phyloP scores from a whole-genome alignment of 1,139 yeast genomes.

The Yamadazyma oceani region DNA sequence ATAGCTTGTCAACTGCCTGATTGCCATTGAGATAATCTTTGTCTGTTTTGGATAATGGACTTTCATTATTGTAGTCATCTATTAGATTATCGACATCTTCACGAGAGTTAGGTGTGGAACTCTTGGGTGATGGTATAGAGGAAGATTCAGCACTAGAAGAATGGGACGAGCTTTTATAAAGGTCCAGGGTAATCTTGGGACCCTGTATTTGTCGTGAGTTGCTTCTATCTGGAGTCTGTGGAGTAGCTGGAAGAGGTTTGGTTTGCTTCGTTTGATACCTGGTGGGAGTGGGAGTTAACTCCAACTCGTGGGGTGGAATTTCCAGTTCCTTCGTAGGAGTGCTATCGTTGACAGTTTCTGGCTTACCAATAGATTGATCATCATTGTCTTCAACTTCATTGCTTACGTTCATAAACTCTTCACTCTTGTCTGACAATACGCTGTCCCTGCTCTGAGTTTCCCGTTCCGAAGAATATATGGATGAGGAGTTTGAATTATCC shows the following conservation, averaged over 20 bases:
- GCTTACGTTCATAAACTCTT: not conserved
- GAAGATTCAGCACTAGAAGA: conserved; percentile 10
- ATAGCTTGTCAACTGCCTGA: conserved; percentile 20
- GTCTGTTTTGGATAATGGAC: conserved; percentile 11
- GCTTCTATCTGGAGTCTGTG: conserved; percentile 2
- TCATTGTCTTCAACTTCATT: not conserved
- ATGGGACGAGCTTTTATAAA: conserved; percentile 5
- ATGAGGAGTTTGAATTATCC: not conserved
- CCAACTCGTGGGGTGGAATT: not conserved
- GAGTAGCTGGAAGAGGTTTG: not conserved
- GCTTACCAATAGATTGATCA: not conserved
- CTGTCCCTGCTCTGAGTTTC: not conserved
- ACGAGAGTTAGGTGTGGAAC: conserved; percentile 5
- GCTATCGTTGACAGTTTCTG: not conserved
- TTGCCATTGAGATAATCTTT: conserved; percentile 11
- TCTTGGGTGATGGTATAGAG: conserved; percentile 10
- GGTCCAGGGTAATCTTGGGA: conserved; percentile 1
- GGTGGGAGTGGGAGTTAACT: not conserved
- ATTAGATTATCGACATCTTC: conserved; percentile 12
- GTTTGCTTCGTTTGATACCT: not conserved
- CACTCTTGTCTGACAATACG: not conserved
- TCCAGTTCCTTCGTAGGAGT: conserved; percentile 1
- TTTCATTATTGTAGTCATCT: conserved; percentile 13
- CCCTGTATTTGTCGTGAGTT: not conserved
- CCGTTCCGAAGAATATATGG: not conserved